Conservation (phyloP, 2,329 filamentous ascomycete genomes). For the Fusarium buxicola region DNA sequence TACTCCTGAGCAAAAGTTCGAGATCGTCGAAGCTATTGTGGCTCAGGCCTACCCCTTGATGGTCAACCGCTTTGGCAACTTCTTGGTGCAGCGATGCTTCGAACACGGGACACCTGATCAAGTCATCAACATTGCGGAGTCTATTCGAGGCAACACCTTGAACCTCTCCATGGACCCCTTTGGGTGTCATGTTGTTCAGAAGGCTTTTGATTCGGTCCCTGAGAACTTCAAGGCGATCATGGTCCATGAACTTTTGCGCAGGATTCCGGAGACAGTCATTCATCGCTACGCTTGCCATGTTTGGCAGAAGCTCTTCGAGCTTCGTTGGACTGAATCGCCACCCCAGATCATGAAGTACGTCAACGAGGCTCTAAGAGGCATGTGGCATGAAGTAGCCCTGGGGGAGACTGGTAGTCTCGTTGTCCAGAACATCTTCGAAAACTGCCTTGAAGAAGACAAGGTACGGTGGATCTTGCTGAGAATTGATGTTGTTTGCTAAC, state of each 20-base stretch:
- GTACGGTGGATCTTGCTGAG: slow-evolving; percentile 59
- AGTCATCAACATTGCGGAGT: slow-evolving; percentile 92
- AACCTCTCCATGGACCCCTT: slow-evolving; percentile 98
- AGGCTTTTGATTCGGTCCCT: slow-evolving; percentile 96
- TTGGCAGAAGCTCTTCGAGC: slow-evolving; percentile 99
- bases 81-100: slow-evolving; percentile 97
- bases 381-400: slow-evolving; percentile 99
- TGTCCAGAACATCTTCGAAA: slow-evolving; percentile 99
- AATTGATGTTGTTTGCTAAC: slow-evolving; percentile 26
- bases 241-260: slow-evolving; percentile 96
- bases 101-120: slow-evolving; percentile 97
- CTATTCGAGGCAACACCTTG: slow-evolving; percentile 93
- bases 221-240: slow-evolving; percentile 98
- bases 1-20: slow-evolving; percentile 93
- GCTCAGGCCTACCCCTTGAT: slow-evolving; percentile 94
- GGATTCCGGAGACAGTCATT: slow-evolving; percentile 97
- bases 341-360: slow-evolving; percentile 99
- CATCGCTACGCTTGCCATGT: slow-evolving; percentile 99
- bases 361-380: slow-evolving; percentile 92
- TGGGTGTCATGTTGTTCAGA: slow-evolving; percentile 97
- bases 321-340: slow-evolving; percentile 93
- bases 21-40: slow-evolving; percentile 96
- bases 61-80: slow-evolving; percentile 99
- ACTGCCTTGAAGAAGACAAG: slow-evolving; percentile 98
- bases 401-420: slow-evolving; percentile 98